A percentile compares a stretch with the other conserved stretches of the same genome.
phyloP scores from a whole-genome alignment of 2,329 filamentous ascomycete genomes.

The Colletotrichum liaoningense region DNA sequence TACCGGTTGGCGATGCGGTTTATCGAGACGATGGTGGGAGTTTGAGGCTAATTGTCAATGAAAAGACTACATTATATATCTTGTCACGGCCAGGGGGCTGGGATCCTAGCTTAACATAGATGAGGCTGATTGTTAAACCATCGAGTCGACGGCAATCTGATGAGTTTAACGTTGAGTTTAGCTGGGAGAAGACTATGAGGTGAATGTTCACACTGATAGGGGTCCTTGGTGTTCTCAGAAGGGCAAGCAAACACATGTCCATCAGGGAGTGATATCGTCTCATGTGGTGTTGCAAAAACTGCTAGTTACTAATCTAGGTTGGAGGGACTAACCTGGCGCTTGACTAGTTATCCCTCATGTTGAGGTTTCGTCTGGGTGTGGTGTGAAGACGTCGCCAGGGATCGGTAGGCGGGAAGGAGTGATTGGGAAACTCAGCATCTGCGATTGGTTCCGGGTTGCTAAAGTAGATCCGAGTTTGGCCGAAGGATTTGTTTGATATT shows the following conservation, averaged over 20 bases:
- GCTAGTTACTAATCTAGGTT: neutral
- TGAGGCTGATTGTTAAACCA: neutral
- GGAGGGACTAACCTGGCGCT: neutral
- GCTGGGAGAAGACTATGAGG: too few species aligned
- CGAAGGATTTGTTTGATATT: too few species aligned
- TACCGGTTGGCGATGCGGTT: neutral
- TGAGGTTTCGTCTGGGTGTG: slow-evolving; percentile 23
- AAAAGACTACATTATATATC: neutral
- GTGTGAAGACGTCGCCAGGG: neutral
- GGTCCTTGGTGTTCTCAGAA: too few species aligned
- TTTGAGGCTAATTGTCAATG: neutral
- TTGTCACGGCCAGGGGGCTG: too few species aligned
- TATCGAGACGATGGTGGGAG: neutral
- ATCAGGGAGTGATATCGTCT: neutral
- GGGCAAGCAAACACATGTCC: too few species aligned
- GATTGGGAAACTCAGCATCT: too few species aligned
- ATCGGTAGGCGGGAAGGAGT: too few species aligned
- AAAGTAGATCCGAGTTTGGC: too few species aligned
- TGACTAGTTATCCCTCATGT: neutral
- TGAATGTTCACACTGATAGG: too few species aligned
- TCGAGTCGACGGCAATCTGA: neutral
- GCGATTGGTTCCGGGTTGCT: too few species aligned
- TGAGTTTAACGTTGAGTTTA: too few species aligned
- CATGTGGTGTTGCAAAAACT: neutral
- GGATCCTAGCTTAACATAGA: too few species aligned